Percentiles rank a stretch among this genome's conserved stretches.
These are phyloP conservation scores for Botrytis byssoidea DNA, from an alignment of 2,329 filamentous ascomycete genomes.

Conservation along the genomic window DNA sequence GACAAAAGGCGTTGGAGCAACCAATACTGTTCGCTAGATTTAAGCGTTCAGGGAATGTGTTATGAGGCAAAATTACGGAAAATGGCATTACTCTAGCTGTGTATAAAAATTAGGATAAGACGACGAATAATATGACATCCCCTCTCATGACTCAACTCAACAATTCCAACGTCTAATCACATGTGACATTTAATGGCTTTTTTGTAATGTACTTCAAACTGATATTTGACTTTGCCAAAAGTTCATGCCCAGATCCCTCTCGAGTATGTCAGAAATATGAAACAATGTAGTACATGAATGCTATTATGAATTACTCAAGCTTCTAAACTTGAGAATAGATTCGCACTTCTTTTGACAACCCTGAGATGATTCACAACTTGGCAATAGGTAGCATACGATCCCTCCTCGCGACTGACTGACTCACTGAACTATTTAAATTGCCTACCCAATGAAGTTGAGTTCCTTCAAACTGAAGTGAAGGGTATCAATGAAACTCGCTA, in stretches of 20 bases:
- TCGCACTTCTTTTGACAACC: neutral
- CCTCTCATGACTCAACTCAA: conserved; percentile 46
- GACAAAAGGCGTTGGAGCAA: conserved; percentile 38
- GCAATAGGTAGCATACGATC: neutral
- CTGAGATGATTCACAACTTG: neutral
- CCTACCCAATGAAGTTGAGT: neutral
- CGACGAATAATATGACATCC: conserved; percentile 56
- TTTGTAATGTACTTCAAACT: neutral
- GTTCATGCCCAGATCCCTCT: neutral
- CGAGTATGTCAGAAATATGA: neutral
- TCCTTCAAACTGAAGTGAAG: neutral
- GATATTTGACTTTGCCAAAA: neutral
- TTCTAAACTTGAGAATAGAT: neutral
- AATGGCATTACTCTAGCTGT: conserved; percentile 35
- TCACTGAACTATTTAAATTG: neutral
- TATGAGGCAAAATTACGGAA: conserved; percentile 35
- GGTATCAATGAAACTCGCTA: neutral
- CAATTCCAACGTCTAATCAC: neutral
- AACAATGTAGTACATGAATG: neutral
- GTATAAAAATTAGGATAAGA: conserved; percentile 47
- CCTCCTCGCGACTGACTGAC: too few relatives aligned
- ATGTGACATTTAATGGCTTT: neutral
- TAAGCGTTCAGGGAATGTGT: conserved; percentile 33
- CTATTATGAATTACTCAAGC: neutral
- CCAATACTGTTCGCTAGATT: conserved; percentile 35